Evolutionary conservation across 768 basidiomycete species (phyloP).

Genomic region (Russula earlei): DNA sequence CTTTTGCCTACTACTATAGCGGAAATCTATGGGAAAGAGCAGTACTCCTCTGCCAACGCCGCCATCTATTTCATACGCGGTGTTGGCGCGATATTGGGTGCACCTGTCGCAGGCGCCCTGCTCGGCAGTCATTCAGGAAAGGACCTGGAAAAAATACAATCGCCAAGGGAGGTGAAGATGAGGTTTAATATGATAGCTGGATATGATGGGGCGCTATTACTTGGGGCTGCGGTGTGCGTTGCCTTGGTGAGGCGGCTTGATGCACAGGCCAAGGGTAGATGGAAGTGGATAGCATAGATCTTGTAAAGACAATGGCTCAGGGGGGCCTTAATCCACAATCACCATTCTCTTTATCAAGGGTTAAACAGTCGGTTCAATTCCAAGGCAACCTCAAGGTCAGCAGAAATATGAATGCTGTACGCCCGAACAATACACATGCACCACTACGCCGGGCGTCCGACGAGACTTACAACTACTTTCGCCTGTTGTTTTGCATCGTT

Average conservation of each 20-base stretch:
- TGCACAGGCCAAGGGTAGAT: slow-evolving; percentile 31
- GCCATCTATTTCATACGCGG: slow-evolving; percentile 36
- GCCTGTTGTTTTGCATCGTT: slow-evolving; percentile 52
- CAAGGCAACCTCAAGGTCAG: neutral
- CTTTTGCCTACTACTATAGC: slow-evolving; percentile 36
- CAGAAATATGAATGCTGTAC: neutral
- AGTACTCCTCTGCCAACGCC: slow-evolving; percentile 35
- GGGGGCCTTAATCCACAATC: neutral
- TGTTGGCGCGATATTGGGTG: slow-evolving; percentile 32
- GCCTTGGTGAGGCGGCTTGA: slow-evolving; percentile 36
- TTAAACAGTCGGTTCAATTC: neutral
- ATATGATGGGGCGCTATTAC: slow-evolving; percentile 31
- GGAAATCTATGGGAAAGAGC: slow-evolving; percentile 35
- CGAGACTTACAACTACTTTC: slow-evolving; percentile 30
- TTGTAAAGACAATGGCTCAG: neutral
- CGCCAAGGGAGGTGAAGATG: slow-evolving; percentile 19
- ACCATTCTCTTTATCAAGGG: neutral
- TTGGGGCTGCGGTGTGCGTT: slow-evolving; percentile 32
- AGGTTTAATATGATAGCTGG: slow-evolving; percentile 32
- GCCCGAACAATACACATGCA: neutral
- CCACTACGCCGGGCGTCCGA: neutral
- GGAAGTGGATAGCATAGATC: slow-evolving; percentile 33
- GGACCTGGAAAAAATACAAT: slow-evolving; percentile 1
- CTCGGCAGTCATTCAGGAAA: slow-evolving; percentile 27
- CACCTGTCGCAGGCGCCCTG: slow-evolving; percentile 35